Base-by-base conservation (phyloP, 2,329 filamentous ascomycete genomes). In the Colletotrichum coccodes region DNA sequence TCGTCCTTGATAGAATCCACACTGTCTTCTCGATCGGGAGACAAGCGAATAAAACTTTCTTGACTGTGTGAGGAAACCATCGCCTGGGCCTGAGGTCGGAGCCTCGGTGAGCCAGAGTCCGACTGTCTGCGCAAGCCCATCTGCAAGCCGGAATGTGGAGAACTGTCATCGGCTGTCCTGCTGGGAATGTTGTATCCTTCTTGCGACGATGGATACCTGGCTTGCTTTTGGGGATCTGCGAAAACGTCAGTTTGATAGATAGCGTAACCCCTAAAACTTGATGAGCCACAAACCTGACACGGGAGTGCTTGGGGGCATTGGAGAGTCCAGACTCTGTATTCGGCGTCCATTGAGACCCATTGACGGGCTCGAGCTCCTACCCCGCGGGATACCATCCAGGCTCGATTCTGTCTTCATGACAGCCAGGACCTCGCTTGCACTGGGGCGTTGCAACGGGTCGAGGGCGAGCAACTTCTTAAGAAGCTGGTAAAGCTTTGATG, bases 401-500 rank as follows among this genome's bases (percentile, higher is more conserved):
- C 77, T 81, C 72, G 79, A 88, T 82, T 93, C 91, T 42, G 88
- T 90, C 73, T 92, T 91, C 79, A 97, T 93, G 2, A 90, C 92
- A 11, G 86, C 85, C 44, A 98, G 80, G 1, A 99, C 95, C 65
- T 98, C 95, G 52, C 90, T 93, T 1, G 96, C 95, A 50, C 90
- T 94, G 0, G 96, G 96, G 7, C 96, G 87, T 63, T 94, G 89
- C 1, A 84, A 82, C 0, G 95, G 94, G 68, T 95, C 87, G 14
- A 97, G 84, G 1, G 94, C 91, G 6, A 99, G 86, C 6, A 99
- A 84, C 64, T 89, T 89, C 77, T 94, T 94, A 4, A 99, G 85
- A 61, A 97, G 90, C 52, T 89, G 89, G 79, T 98, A 99, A 0
- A 99, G 87, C 77, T 93, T 92, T 6, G 94, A 87, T 0, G 96